Percentiles rank a stretch among this genome's conserved stretches.
Conservation (phyloP, 192 early-diverging fungal genomes). For the Thamnidium elegans region DNA sequence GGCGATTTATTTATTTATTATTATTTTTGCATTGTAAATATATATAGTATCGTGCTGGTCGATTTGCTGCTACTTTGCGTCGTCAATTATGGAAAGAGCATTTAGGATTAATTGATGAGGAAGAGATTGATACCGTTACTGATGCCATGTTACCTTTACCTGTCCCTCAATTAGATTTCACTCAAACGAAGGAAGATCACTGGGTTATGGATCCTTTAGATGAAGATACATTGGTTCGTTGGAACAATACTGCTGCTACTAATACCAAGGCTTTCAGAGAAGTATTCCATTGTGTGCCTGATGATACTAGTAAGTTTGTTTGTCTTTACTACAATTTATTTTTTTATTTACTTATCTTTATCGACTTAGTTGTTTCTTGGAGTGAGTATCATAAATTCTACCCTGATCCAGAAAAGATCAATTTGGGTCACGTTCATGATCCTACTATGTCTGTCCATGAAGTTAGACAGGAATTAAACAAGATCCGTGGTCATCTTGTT, state of each 20-base stretch:
- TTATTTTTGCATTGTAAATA: neutral
- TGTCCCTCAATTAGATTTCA: slow-evolving; percentile 26
- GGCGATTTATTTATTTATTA: slow-evolving; percentile 31
- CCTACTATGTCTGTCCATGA: slow-evolving; percentile 36
- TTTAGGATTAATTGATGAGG: slow-evolving; percentile 63
- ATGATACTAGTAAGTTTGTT: slow-evolving; percentile 56
- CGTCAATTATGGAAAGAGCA: slow-evolving; percentile 80
- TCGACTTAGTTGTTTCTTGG: slow-evolving; percentile 34
- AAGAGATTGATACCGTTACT: slow-evolving; percentile 36
- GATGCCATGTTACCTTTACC: slow-evolving; percentile 27
- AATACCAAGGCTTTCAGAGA: slow-evolving; percentile 73
- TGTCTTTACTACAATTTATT: neutral
- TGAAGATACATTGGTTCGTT: slow-evolving; percentile 57
- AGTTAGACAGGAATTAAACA: slow-evolving; percentile 32
- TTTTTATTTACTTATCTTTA: slow-evolving; percentile 1
- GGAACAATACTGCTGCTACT: slow-evolving; percentile 58
- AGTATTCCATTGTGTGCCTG: slow-evolving; percentile 83
- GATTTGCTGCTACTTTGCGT: slow-evolving; percentile 71
- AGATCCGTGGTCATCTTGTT: slow-evolving; percentile 51
- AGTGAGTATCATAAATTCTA: slow-evolving; percentile 46
- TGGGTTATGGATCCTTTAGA: slow-evolving; percentile 67
- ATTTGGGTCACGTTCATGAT: slow-evolving; percentile 42
- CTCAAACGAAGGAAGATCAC: slow-evolving; percentile 30
- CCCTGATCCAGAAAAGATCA: slow-evolving; percentile 38
- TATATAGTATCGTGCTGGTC: slow-evolving; percentile 66